Base-by-base conservation (phyloP, 768 basidiomycete genomes). In the Xerocomellus intermedius region DNA sequence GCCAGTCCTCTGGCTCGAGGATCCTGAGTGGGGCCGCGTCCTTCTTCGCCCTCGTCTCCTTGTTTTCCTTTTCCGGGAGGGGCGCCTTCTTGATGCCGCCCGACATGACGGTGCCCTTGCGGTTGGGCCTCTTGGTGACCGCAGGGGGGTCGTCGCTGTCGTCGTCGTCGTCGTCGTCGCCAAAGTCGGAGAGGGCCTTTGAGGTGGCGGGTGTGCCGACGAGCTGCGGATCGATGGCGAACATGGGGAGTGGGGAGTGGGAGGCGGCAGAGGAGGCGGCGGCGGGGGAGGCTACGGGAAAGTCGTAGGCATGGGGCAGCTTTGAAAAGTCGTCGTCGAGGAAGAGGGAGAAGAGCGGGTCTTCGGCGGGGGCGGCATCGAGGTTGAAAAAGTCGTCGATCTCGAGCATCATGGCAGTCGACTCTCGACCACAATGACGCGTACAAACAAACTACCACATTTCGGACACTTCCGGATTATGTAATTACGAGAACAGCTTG, bases 401-500 rank as follows among this genome's bases (percentile, higher is more conserved):
- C 44, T 66, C 64, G 30, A 65, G 64, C 64, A 65, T 63, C 13
- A 6, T 30, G 4, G 14, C 6, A 1, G 13, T 13, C 32, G 32
- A 32, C 30, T 32, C 5, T 24, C 24, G 24, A 24, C 0, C 26
- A 1, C 5, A 26, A 7, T 26, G 32, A 32, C 32, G 12, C 32
- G 32, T 3, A 3, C 32, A 32, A 2, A 32, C 32, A 9, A 9
- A 32, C 3, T 51, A 37, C 8, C 14, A 36, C 36, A 5, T 3
- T 2, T 17, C 63, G 63, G 59, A 13, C 4, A 54, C 38, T 44
- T 1, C 63, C 63, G 54, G 45, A 62, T 64, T 48, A 64, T 46
- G 45, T 61, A 17, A 43, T 32, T 45, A 61, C 13, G 88, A 88
- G 79, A 97, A 98, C 51, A 98, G 73, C 78, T 96, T 98, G 80